Conservation (phyloP, 352 stramenopile genomes). For the Globisporangium emineosum region DNA sequence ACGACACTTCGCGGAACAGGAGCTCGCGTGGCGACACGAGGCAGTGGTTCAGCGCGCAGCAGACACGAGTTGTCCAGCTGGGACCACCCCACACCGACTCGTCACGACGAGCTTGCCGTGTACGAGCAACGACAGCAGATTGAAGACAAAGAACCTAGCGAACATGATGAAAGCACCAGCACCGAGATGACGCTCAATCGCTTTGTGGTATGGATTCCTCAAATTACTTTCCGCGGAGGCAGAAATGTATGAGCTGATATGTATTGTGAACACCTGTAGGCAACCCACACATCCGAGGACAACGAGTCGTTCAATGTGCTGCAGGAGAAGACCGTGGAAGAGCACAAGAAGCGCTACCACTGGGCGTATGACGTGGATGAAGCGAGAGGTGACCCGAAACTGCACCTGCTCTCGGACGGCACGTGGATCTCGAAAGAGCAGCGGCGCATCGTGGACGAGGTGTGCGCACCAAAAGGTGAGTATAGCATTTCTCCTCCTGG, state of each 20-base stretch:
- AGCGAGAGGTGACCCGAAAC: slow-evolving; percentile 51
- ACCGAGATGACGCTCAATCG: slow-evolving; percentile 54
- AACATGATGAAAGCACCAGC: not conserved
- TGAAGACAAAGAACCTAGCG: not conserved
- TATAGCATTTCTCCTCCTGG: not conserved
- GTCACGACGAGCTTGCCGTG: slow-evolving; percentile 9
- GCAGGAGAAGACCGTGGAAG: slow-evolving; percentile 65
- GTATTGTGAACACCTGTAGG: slow-evolving; percentile 19
- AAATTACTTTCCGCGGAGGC: not conserved
- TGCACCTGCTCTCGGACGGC: slow-evolving; percentile 67
- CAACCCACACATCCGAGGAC: slow-evolving; percentile 83
- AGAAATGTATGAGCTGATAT: no score
- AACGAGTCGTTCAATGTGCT: slow-evolving; percentile 77
- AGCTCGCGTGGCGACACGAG: not conserved
- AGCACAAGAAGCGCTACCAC: slow-evolving; percentile 67
- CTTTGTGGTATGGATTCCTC: slow-evolving; percentile 48
- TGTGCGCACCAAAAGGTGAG: slow-evolving; percentile 51
- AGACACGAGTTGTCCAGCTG: slow-evolving; percentile 32
- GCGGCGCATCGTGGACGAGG: slow-evolving; percentile 55
- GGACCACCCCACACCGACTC: slow-evolving; percentile 54
- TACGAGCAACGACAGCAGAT: not conserved
- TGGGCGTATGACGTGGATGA: slow-evolving; percentile 71
- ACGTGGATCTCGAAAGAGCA: slow-evolving; percentile 72
- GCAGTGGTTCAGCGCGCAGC: slow-evolving; percentile 20
- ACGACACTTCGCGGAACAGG: slow-evolving; percentile 21